Evolutionary conservation across 306 rosid species (phyloP).

Genomic region (Prunus padus): DNA sequence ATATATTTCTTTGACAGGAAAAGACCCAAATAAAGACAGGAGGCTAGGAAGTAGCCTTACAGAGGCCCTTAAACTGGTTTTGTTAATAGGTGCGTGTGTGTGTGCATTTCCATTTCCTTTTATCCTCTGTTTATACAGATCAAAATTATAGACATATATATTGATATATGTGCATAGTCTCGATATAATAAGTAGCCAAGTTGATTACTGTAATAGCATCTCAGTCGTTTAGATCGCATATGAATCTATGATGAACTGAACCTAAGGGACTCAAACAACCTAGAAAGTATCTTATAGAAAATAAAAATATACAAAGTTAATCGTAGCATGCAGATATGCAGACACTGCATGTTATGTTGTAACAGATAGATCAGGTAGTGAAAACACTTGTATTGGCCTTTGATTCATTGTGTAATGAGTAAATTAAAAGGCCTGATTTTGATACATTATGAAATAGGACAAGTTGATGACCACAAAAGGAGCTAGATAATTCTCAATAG

Average conservation of each 20-base stretch:
- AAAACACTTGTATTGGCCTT: not conserved
- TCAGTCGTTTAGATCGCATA: not conserved
- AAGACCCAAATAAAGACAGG: slow-evolving; percentile 59
- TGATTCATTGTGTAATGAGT: not conserved
- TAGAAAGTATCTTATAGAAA: not conserved
- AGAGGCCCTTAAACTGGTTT: slow-evolving; percentile 86
- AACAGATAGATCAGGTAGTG: slow-evolving; percentile 2
- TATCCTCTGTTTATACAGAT: not conserved
- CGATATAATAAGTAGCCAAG: not conserved
- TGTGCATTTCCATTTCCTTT: slow-evolving; percentile 17
- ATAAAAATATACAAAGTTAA: not conserved
- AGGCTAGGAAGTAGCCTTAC: slow-evolving; percentile 57
- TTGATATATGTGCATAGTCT: not conserved
- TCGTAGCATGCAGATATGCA: not conserved
- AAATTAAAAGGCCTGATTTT: slow-evolving; percentile 2
- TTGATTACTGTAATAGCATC: not conserved
- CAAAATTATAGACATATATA: not conserved
- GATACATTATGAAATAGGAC: not conserved
- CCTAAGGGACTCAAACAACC: not conserved
- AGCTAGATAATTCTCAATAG: not conserved
- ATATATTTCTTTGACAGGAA: slow-evolving; percentile 52
- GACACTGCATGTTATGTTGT: not conserved
- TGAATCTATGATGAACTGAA: not conserved
- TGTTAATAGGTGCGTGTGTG: slow-evolving; percentile 73
- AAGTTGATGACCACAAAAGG: not conserved